Percentiles rank a stretch among this genome's conserved stretches.
Conservation (phyloP, 176 grass and related monocot species). For the Carex littledalei region DNA sequence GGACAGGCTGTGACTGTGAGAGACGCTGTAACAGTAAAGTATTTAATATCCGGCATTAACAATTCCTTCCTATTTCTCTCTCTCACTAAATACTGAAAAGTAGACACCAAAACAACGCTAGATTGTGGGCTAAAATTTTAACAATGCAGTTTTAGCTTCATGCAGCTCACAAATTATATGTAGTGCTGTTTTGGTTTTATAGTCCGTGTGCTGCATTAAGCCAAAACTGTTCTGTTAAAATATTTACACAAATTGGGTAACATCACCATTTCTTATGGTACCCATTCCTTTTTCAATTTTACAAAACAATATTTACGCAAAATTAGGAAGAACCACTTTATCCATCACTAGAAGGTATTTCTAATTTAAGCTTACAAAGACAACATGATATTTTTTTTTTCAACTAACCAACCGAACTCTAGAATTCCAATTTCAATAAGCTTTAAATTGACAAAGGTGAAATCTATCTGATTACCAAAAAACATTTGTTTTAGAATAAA, state of each 20-base stretch:
- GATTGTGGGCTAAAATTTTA: neutral
- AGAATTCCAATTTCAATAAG: no score
- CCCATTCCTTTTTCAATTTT: neutral
- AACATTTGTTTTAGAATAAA: neutral
- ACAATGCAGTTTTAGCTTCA: no score
- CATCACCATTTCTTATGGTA: neutral
- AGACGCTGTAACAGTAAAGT: slow-evolving; percentile 11
- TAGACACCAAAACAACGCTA: neutral
- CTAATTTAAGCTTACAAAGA: neutral
- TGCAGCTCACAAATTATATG: no score
- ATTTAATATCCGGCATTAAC: slow-evolving; percentile 2
- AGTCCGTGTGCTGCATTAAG: no score
- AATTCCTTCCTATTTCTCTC: neutral
- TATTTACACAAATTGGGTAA: neutral
- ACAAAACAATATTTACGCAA: neutral
- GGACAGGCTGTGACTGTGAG: slow-evolving; percentile 15
- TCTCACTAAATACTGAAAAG: neutral
- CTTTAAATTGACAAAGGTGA: neutral
- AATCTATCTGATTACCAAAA: neutral
- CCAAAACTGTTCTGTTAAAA: no score
- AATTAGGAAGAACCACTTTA: neutral
- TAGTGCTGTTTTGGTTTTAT: no score
- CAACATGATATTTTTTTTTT: neutral
- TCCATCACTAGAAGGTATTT: neutral
- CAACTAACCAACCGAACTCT: neutral